These are phyloP conservation scores for Rhizoctonia solani DNA, from an alignment of 1,284 basidiomycete genomes.

Conservation along the genomic window DNA sequence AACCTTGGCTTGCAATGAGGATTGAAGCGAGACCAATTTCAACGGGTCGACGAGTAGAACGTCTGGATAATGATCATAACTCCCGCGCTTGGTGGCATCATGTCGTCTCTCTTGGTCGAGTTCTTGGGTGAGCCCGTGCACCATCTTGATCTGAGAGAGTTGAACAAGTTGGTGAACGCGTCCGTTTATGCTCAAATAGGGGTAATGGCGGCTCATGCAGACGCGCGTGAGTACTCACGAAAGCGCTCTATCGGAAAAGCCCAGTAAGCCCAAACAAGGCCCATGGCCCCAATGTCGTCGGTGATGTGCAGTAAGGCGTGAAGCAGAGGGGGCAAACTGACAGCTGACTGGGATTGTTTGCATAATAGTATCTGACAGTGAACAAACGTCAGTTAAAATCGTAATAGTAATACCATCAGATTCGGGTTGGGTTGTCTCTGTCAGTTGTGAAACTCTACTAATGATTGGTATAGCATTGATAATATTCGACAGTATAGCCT, in stretches of 20 bases:
- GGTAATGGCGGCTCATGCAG: background rate
- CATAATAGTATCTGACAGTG: too few relatives aligned
- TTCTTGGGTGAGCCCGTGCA: background rate
- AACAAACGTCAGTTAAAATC: too few relatives aligned
- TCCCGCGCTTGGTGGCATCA: background rate
- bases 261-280: background rate
- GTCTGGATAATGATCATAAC: too few relatives aligned
- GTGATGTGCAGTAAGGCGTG: slow-evolving; percentile 32
- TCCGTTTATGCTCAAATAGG: background rate
- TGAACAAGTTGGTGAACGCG: slow-evolving; percentile 4
- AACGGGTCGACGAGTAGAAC: too few relatives aligned
- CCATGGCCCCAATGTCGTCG: slow-evolving; percentile 20
- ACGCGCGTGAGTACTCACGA: slow-evolving; percentile 7
- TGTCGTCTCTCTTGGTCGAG: background rate
- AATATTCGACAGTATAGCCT: too few relatives aligned
- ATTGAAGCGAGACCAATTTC: too few relatives aligned
- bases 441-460: too few relatives aligned
- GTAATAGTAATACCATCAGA: too few relatives aligned
- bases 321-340: background rate
- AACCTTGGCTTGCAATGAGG: too few relatives aligned
- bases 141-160: slow-evolving; percentile 6
- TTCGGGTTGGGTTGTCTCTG: too few relatives aligned
- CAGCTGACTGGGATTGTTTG: too few relatives aligned
- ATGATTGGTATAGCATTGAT: too few relatives aligned
- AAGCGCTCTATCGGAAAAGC: slow-evolving; percentile 1